Conservation (phyloP, 192 early-diverging fungal species). For the Glomus cerebriforme region DNA sequence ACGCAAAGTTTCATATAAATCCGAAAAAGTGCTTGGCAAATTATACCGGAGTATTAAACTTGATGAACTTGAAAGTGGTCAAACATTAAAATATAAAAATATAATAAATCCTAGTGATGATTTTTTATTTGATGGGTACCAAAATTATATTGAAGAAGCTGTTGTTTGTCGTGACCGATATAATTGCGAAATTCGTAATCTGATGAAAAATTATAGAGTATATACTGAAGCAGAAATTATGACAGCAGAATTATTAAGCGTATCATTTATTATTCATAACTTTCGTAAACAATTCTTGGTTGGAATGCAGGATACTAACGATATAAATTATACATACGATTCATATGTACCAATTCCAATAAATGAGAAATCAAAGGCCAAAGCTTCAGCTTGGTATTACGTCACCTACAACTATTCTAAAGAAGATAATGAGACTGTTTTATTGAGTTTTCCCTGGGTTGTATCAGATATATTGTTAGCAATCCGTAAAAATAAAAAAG, state of each 20-base stretch:
- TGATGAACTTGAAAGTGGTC: neutral
- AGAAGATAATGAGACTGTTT: neutral
- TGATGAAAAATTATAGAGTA: constrained; percentile 17
- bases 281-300: neutral
- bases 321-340: neutral
- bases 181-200: neutral
- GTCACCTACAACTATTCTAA: constrained; percentile 8
- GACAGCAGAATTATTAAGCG: neutral
- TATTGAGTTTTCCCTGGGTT: constrained; percentile 28
- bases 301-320: neutral
- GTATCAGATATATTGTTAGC: constrained; percentile 17
- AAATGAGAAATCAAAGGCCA: constrained; percentile 17
- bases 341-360: neutral
- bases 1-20: neutral
- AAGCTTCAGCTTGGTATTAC: constrained; percentile 25
- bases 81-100: neutral
- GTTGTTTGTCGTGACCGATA: neutral
- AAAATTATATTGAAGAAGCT: neutral
- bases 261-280: neutral
- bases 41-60: neutral
- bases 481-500: neutral
- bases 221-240: constrained; percentile 21
- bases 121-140: neutral
- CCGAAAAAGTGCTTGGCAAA: constrained; percentile 1
- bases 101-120: neutral